Evolutionary conservation across 2,329 filamentous ascomycete genomes (phyloP), one percentile per base, ranked within the genome.

Genomic region (Xylaria arbuscula): DNA sequence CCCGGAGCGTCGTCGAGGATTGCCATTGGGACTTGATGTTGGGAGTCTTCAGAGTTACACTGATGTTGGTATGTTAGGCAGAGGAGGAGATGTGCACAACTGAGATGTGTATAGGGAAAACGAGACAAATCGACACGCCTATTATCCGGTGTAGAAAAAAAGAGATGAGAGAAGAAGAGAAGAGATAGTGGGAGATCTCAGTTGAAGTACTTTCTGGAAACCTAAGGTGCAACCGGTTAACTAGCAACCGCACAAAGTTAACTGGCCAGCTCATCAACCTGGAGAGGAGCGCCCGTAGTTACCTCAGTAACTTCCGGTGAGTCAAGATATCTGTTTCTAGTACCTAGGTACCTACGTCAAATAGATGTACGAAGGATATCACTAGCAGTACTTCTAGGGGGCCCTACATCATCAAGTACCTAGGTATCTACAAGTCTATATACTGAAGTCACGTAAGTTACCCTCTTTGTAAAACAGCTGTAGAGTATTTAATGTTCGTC

Each of bases 1-100:
- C 75, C 74, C 1, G 74, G 74, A 9, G 76, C 42, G 2, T 68
- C 68, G 10, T 74, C 55, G 47, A 75, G 62, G 57, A 78, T 61
- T 1, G 75, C 75, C 76, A 75, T 77, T 10, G 22, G 48, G 28
- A 3, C 9, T 51, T 11, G 24, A 51, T 9, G 24, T 51, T 28
- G 9, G 24, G 2, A 15, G 22, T 51, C 24, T 28, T 13, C 17
- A 51, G 24, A 51, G 45, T 2, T 51, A 2, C 48, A 15, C 3
- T 9, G 11, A 28, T 28, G 8, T 51, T 56, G 15, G 8, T 56
- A 7, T 36, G 28, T 11, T 51, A 17, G 22, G 48, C 7, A 28
- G 48, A 7, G 11, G 48, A 51, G 10, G 3, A 51, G 22, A 51
- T 51, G 22, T 28, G 48, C 17, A 51, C 11, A 28, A 47, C n/a